Percentiles rank a stretch among this genome's conserved stretches.
These are phyloP conservation scores for Ogataea hybrid DNA, from an alignment of 1,139 yeast genomes.

Conservation along the genomic window DNA sequence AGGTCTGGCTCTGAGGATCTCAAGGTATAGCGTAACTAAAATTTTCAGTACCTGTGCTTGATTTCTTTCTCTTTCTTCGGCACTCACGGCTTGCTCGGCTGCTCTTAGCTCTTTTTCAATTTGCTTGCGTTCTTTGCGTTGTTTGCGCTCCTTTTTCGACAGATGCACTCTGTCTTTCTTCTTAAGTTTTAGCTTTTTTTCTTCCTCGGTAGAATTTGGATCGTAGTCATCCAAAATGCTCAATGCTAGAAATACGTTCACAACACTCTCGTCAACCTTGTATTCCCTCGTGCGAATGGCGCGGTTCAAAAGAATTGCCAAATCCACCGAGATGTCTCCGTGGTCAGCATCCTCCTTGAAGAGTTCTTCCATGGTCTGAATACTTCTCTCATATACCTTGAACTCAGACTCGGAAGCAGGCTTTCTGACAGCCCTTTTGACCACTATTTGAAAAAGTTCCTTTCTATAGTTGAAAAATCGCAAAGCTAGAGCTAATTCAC, in stretches of 20 bases:
- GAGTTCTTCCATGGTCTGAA: conserved; percentile 62
- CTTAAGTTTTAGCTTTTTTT: conserved; percentile 50
- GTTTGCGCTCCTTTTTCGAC: conserved; percentile 83
- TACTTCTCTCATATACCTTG: conserved; percentile 55
- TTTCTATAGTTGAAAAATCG: conserved; percentile 79
- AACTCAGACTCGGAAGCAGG: conserved; percentile 43
- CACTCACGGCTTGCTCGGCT: conserved; percentile 86
- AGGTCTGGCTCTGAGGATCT: conserved; percentile 63
- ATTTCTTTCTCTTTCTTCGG: conserved; percentile 78
- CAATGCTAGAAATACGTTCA: conserved; percentile 70
- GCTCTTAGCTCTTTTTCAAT: conserved; percentile 86
- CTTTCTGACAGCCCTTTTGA: conserved; percentile 65
- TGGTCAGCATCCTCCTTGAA: conserved; percentile 64
- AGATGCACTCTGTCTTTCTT: conserved; percentile 89
- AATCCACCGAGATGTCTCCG: conserved; percentile 79
- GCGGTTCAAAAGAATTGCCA: conserved; percentile 64
- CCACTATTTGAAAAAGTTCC: conserved; percentile 65
- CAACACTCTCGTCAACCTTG: conserved; percentile 79
- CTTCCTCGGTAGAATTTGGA: conserved; percentile 52
- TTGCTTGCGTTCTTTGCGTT: conserved; percentile 77
- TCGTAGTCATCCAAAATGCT: conserved; percentile 79
- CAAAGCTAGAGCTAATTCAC: conserved; percentile 67
- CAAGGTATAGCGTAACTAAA: conserved; percentile 71
- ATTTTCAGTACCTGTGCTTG: conserved; percentile 83
- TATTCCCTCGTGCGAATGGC: conserved; percentile 72